A percentile compares a stretch with the other conserved stretches of the same genome.
Evolutionary conservation across 1,284 basidiomycete species (phyloP).

Genomic region (Ustilago crameri): DNA sequence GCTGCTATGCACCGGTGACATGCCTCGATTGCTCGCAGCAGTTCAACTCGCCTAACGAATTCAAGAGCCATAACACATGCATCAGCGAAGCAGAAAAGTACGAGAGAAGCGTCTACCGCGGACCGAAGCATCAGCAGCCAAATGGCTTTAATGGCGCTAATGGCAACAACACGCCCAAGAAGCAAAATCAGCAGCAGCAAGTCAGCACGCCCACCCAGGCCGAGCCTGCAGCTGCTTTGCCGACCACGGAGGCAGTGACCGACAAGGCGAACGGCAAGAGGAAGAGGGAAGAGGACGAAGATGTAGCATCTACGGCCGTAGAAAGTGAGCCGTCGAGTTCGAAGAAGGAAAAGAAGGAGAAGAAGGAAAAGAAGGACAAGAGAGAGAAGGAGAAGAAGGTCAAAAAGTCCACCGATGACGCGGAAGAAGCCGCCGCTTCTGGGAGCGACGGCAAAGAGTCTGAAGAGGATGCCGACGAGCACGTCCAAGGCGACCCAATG

Average conservation of each 20-base stretch:
- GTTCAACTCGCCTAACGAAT: constrained; percentile 62
- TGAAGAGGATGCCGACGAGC: constrained; percentile 24
- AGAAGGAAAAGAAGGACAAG: constrained; percentile 46
- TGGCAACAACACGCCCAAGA: constrained; percentile 13
- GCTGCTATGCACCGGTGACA: constrained; percentile 63
- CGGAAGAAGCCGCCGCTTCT: constrained; percentile 25
- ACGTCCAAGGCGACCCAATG: constrained; percentile 48
- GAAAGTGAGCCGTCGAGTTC: constrained; percentile 5
- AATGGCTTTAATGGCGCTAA: constrained; percentile 16
- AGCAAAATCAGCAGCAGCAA: constrained; percentile 19
- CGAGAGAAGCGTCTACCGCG: constrained; percentile 56
- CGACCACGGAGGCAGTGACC: constrained; percentile 13
- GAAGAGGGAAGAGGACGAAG: constrained; percentile 27
- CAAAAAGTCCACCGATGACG: constrained; percentile 15
- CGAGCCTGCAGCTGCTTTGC: background rate
- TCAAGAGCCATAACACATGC: constrained; percentile 66
- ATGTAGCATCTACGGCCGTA: background rate
- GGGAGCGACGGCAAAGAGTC: constrained; percentile 5
- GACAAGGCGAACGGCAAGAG: constrained; percentile 27
- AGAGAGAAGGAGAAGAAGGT: constrained; percentile 43
- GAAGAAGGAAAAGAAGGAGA: constrained; percentile 19
- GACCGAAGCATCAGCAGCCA: constrained; percentile 32
- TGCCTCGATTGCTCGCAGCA: constrained; percentile 66
- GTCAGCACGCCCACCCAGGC: constrained; percentile 4
- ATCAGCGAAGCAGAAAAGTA: constrained; percentile 68